Evolutionary conservation across 495 filamentous ascomycete species (phyloP).

Genomic region (Cudoniella acicularis): DNA sequence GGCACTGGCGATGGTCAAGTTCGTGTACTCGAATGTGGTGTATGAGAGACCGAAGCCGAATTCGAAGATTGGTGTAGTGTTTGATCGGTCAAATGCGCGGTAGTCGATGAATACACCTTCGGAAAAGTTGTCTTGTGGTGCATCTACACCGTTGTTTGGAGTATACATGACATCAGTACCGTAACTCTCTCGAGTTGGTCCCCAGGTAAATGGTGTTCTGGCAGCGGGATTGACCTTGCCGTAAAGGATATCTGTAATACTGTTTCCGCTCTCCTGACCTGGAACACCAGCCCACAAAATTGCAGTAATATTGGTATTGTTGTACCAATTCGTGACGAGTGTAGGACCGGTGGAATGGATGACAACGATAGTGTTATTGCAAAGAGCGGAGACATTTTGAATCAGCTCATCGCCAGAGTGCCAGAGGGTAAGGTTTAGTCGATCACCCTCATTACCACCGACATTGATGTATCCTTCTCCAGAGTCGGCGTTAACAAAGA

Average conservation of each 20-base stretch:
- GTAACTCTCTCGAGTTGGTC: constrained; percentile 65
- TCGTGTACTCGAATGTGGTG: constrained; percentile 79
- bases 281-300: constrained; percentile 92
- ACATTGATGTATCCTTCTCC: constrained; percentile 86
- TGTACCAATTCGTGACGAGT: constrained; percentile 70
- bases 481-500: constrained; percentile 84
- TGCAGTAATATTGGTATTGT: constrained; percentile 90
- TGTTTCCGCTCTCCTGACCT: constrained; percentile 86
- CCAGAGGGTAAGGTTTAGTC: constrained; percentile 93
- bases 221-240: constrained; percentile 82
- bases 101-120: constrained; percentile 96
- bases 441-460: constrained; percentile 85
- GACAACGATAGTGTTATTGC: constrained; percentile 91
- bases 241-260: constrained; percentile 85
- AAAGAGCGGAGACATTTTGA: constrained; percentile 69
- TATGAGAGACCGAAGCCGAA: constrained; percentile 92
- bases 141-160: constrained; percentile 66
- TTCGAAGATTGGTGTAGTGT: constrained; percentile 77
- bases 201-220: constrained; percentile 88
- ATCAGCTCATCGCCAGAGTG: constrained; percentile 75
- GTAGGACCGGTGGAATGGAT: constrained; percentile 84
- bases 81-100: constrained; percentile 75
- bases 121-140: constrained; percentile 77
- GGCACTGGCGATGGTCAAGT: constrained; percentile 53
- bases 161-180: constrained; percentile 71